Evolutionary conservation across 2,329 filamentous ascomycete genomes (phyloP).

Genomic region (Aspergillus tamarii): DNA sequence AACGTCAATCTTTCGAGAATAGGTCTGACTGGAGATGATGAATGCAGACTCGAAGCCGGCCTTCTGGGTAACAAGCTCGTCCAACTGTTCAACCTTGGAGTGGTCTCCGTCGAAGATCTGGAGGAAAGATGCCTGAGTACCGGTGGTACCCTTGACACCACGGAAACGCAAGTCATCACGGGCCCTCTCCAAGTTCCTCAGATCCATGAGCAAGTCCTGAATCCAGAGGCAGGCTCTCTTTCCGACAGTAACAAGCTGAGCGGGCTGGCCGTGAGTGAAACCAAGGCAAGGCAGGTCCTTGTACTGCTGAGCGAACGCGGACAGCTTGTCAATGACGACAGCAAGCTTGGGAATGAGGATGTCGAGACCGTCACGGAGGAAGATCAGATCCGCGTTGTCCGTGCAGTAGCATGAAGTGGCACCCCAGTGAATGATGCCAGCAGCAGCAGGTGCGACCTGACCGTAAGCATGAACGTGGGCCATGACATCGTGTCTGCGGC

Average conservation of each 20-base stretch:
- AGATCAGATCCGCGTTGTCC: conserved; percentile 77
- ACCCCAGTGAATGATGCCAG: conserved; percentile 80
- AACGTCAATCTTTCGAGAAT: conserved; percentile 80
- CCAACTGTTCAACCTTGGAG: conserved; percentile 63
- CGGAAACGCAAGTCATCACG: conserved; percentile 73
- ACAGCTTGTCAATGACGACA: conserved; percentile 75
- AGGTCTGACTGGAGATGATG: conserved; percentile 72
- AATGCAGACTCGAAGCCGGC: conserved; percentile 66
- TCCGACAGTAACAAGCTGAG: conserved; percentile 68
- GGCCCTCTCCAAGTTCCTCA: conserved; percentile 71
- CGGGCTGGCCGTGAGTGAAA: conserved; percentile 69
- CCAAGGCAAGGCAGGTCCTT: conserved; percentile 73
- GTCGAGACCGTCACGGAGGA: conserved; percentile 74
- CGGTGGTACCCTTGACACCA: conserved; percentile 72
- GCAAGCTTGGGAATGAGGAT: conserved; percentile 78
- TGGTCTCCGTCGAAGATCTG: conserved; percentile 67
- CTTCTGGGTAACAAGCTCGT: conserved; percentile 67
- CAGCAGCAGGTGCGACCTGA: conserved; percentile 71
- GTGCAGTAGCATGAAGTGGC: conserved; percentile 63
- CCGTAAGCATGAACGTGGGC: conserved; percentile 76
- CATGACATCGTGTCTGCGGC: conserved; percentile 67
- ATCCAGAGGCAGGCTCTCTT: conserved; percentile 71
- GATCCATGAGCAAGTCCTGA: conserved; percentile 75
- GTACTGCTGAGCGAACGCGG: conserved; percentile 71
- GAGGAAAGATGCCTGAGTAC: conserved; percentile 78